Evolutionary conservation across 805 yeast species (phyloP).

Genomic region (Ogataea angusta): DNA sequence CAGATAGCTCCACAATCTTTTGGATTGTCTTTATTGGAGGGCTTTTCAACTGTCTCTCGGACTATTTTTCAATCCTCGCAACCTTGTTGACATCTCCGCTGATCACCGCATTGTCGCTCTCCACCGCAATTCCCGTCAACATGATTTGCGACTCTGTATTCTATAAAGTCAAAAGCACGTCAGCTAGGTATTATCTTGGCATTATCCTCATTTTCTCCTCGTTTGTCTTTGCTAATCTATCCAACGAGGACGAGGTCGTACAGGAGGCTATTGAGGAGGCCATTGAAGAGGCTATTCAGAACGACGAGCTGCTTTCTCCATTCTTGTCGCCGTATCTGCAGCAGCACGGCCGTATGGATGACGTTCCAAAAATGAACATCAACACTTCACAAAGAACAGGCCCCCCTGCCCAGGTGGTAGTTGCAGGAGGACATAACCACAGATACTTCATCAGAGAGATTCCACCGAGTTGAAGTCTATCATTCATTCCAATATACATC

Average conservation of each 20-base stretch:
- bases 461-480: constrained; percentile 3
- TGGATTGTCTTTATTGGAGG: constrained; percentile 40
- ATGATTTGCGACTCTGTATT: constrained; percentile 44
- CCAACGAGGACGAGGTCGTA: constrained; percentile 43
- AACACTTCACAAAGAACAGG: constrained; percentile 9
- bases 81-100: constrained; percentile 53
- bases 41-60: constrained; percentile 45
- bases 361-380: constrained; percentile 26
- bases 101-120: constrained; percentile 47
- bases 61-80: constrained; percentile 48
- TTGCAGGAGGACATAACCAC: constrained; percentile 35
- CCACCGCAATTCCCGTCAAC: constrained; percentile 51
- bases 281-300: constrained; percentile 43
- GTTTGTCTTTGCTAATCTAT: constrained; percentile 44
- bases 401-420: constrained; percentile 25
- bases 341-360: constrained; percentile 13
- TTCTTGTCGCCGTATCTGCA: constrained; percentile 41
- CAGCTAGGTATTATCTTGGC: constrained; percentile 41
- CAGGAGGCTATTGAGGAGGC: constrained; percentile 47
- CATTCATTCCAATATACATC: constrained; percentile 1
- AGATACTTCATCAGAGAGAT: constrained; percentile 34
- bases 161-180: constrained; percentile 33
- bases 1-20: constrained; percentile 37
- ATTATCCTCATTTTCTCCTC: constrained; percentile 45
- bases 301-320: constrained; percentile 46